phyloP scores from a whole-genome alignment of 2,329 filamentous ascomycete genomes.

The Aspergillus arachidicola region DNA sequence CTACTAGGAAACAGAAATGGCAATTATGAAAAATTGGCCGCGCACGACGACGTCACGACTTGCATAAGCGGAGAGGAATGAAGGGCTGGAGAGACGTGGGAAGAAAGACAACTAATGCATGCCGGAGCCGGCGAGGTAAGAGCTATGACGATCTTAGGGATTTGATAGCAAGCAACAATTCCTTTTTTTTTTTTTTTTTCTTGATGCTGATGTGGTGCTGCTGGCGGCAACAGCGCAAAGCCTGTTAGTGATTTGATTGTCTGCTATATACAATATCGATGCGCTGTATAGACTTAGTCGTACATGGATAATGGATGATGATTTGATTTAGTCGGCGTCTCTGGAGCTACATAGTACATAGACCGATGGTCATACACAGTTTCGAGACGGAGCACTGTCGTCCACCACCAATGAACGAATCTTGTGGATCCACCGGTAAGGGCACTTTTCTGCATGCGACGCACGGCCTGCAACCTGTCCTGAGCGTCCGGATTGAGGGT shows the following conservation, averaged over 20 bases:
- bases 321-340: no score
- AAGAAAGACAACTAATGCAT: constrained; percentile 1
- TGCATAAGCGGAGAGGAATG: constrained; percentile 1
- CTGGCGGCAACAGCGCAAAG: constrained; percentile 1
- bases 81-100: constrained; percentile 2
- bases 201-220: not conserved
- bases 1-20: not conserved
- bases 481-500: no score
- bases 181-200: no score
- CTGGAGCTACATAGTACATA: no score
- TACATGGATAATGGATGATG: not conserved
- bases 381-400: no score
- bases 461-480: no score
- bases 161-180: not conserved
- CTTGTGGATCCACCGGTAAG: no score
- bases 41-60: constrained; percentile 8
- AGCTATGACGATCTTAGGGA: constrained; percentile 14
- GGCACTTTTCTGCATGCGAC: no score
- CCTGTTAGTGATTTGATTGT: not conserved
- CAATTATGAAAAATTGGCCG: not conserved
- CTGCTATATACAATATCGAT: not conserved
- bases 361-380: no score
- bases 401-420: no score
- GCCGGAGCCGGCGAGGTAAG: constrained; percentile 10
- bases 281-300: not conserved